A percentile compares a stretch with the other conserved stretches of the same genome.
Evolutionary conservation across 2,329 filamentous ascomycete genomes (phyloP).

Genomic region (Penicillium decumbens): DNA sequence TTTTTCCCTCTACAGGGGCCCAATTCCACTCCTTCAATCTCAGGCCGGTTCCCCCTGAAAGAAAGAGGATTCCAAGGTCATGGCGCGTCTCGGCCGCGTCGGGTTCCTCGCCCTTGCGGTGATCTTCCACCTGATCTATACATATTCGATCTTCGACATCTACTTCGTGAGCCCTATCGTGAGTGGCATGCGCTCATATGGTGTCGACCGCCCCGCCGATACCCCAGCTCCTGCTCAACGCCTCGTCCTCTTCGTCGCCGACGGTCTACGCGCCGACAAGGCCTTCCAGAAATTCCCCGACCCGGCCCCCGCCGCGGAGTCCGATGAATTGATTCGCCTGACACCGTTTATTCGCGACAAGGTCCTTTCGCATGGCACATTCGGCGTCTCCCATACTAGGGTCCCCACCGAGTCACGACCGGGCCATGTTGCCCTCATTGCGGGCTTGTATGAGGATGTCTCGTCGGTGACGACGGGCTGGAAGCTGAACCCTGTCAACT

Average conservation of each 20-base stretch:
- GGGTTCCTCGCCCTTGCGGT: constrained; percentile 85
- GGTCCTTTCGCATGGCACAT: constrained; percentile 84
- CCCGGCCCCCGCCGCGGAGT: constrained; percentile 57
- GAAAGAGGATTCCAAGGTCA: constrained; percentile 21
- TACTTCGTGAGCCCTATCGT: constrained; percentile 98
- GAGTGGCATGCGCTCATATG: constrained; percentile 82
- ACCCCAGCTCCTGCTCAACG: constrained; percentile 76
- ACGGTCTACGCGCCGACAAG: constrained; percentile 94
- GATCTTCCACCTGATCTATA: constrained; percentile 88
- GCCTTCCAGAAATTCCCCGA: constrained; percentile 91
- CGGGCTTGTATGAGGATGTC: constrained; percentile 94
- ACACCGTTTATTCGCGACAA: constrained; percentile 88
- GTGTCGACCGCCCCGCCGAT: constrained; percentile 57
- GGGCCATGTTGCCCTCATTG: constrained; percentile 93
- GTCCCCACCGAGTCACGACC: constrained; percentile 95
- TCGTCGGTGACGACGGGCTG: constrained; percentile 95
- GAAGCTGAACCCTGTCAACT: constrained; percentile 97
- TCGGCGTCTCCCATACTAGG: constrained; percentile 93
- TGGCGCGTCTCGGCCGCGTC: constrained; percentile 61
- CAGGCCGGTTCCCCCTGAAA: constrained; percentile 3
- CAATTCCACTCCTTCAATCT: constrained; percentile 18
- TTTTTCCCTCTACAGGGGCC: constrained; percentile 16
- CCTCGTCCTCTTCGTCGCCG: constrained; percentile 92
- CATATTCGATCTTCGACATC: constrained; percentile 95
- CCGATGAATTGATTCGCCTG: constrained; percentile 62